Evolutionary conservation across 2,329 filamentous ascomycete genomes (phyloP).

Genomic region (Nothophoma quercina): DNA sequence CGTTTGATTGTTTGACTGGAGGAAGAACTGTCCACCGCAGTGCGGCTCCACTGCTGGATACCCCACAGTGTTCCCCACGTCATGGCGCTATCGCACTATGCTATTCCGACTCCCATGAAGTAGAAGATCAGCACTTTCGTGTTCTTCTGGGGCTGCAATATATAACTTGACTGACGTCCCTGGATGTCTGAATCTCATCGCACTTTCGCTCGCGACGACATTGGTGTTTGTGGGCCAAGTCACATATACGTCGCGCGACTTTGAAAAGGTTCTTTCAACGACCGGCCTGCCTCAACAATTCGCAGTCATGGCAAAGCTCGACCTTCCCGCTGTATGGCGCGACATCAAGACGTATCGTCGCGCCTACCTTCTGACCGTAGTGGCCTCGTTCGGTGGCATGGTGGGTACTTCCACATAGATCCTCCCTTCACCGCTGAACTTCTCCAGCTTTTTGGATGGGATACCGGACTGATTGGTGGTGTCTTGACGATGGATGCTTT

Average conservation of each 20-base stretch:
- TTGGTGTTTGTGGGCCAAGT: background rate
- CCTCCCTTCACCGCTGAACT: background rate
- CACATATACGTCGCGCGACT: background rate
- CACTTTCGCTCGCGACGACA: background rate
- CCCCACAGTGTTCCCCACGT: conserved; percentile 29
- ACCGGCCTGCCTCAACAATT: background rate
- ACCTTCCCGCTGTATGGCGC: conserved; percentile 44
- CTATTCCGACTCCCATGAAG: conserved; percentile 19
- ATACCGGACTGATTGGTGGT: conserved; percentile 49
- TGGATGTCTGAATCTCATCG: background rate
- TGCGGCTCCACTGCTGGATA: conserved; percentile 28
- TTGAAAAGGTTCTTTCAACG: background rate
- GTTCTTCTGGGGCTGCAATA: conserved; percentile 5
- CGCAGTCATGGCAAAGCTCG: conserved; percentile 41
- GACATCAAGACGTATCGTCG: conserved; percentile 52
- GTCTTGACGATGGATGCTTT: conserved; percentile 55
- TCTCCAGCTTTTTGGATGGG: conserved; percentile 46
- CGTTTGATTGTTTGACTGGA: conserved; percentile 33
- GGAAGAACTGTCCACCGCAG: conserved; percentile 24
- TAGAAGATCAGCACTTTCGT: conserved; percentile 9
- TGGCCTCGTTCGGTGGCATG: conserved; percentile 55
- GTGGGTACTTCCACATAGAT: background rate
- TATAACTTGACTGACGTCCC: conserved; percentile 4
- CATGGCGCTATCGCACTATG: conserved; percentile 16
- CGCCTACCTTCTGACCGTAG: conserved; percentile 51